Conservation (phyloP, 192 early-diverging fungal genomes). For the Linnemannia schmuckeri region DNA sequence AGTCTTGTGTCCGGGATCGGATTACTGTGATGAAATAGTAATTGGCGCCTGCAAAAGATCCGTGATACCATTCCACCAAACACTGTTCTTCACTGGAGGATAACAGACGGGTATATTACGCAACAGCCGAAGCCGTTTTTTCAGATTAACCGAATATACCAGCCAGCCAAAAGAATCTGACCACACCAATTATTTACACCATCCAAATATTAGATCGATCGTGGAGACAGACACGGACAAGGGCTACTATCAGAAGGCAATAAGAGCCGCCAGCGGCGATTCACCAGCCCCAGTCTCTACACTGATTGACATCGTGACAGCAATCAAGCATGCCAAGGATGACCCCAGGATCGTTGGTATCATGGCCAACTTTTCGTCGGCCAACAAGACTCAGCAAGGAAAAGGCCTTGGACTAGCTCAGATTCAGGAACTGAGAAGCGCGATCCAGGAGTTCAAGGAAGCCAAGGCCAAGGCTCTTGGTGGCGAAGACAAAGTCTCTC, state of each 20-base stretch:
- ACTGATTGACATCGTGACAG: slow-evolving; percentile 58
- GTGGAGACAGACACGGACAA: slow-evolving; percentile 54
- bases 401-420: slow-evolving; percentile 65
- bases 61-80: slow-evolving; percentile 51
- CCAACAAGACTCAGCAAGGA: slow-evolving; percentile 23
- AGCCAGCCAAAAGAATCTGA: not conserved
- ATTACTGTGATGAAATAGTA: slow-evolving; percentile 18
- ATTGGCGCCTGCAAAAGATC: slow-evolving; percentile 41
- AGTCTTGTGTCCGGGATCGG: not conserved
- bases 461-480: slow-evolving; percentile 63
- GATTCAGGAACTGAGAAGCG: slow-evolving; percentile 72
- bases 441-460: slow-evolving; percentile 63
- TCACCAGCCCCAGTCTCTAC: slow-evolving; percentile 33
- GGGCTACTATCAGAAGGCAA: slow-evolving; percentile 32
- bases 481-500: slow-evolving; percentile 58
- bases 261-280: slow-evolving; percentile 40
- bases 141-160: not conserved
- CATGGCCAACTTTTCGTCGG: slow-evolving; percentile 57
- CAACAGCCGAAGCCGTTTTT: not conserved
- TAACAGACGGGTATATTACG: slow-evolving; percentile 43
- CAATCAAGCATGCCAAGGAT: slow-evolving; percentile 62
- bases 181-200: not conserved
- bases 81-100: slow-evolving; percentile 56
- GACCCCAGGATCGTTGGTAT: slow-evolving; percentile 63
- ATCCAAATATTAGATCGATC: slow-evolving; percentile 34